phyloP scores from a whole-genome alignment of 345 rosid genomes.

The Isatis tinctoria region DNA sequence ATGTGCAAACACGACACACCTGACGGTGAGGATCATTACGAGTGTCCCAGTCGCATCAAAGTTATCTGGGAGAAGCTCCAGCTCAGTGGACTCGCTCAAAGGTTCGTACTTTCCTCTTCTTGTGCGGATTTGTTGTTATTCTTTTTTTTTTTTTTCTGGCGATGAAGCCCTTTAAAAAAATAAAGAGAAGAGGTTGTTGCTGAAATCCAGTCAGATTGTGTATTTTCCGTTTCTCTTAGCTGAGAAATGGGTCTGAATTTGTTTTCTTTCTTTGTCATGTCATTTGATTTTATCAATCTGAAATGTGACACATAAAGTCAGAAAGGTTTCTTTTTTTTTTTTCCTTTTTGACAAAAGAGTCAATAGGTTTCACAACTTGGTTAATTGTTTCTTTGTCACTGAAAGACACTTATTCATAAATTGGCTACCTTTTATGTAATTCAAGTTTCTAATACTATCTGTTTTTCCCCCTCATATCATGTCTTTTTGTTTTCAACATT shows the following conservation, averaged over 20 bases:
- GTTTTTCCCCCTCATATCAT: no score
- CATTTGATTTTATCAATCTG: not conserved
- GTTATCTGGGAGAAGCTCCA: slow-evolving; percentile 70
- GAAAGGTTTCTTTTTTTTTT: no score
- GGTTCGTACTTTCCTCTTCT: slow-evolving; percentile 34
- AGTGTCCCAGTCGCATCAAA: slow-evolving; percentile 69
- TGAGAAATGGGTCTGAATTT: not conserved
- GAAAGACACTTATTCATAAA: no score
- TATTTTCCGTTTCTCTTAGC: not conserved
- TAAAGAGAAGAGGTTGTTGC: not conserved
- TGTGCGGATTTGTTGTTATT: not conserved
- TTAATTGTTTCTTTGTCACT: no score
- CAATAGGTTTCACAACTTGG: no score
- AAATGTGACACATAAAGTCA: no score
- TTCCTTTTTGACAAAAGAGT: no score
- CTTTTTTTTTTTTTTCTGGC: not conserved
- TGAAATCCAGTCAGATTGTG: not conserved
- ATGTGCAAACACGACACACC: slow-evolving; percentile 80
- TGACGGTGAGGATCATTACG: slow-evolving; percentile 60
- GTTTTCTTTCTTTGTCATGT: not conserved
- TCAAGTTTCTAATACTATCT: no score
- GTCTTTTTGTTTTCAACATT: no score
- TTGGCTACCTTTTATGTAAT: no score
- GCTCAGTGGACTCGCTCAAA: slow-evolving; percentile 49
- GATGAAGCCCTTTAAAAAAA: no score